phyloP scores from a whole-genome alignment of 2,329 filamentous ascomycete species.

The Macroventuria anomochaeta region DNA sequence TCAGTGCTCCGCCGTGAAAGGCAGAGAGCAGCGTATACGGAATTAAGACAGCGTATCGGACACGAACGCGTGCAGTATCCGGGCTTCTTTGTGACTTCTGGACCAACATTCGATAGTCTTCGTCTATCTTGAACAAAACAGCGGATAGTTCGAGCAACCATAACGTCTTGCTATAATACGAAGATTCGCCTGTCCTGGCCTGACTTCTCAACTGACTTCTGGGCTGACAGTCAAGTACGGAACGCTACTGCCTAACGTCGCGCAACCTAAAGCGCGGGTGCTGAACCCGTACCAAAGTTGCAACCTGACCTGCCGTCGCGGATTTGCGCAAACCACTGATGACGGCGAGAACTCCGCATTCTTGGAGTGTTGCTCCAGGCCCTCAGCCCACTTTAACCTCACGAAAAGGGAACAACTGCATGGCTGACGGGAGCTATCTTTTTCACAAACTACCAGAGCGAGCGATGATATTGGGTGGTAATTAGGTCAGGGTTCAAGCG shows the following conservation, averaged over 20 bases:
- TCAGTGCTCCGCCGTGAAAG: not conserved
- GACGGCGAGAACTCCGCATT: constrained; percentile 1
- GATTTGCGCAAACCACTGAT: not conserved
- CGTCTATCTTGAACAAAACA: not conserved
- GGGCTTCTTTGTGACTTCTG: not conserved
- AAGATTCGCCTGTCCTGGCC: not conserved
- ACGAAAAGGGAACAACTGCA: not conserved
- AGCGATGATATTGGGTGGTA: not conserved
- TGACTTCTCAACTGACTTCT: constrained; percentile 2
- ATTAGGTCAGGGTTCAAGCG: not conserved
- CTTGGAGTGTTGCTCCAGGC: not conserved
- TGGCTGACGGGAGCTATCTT: not conserved
- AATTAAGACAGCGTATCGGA: not conserved
- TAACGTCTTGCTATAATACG: not conserved
- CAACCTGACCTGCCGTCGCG: not conserved
- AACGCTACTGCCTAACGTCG: constrained; percentile 10
- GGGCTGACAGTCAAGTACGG: not conserved
- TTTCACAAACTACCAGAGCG: not conserved
- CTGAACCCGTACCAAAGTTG: not conserved
- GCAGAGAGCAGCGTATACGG: not conserved
- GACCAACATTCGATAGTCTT: not conserved
- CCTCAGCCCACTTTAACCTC: not conserved
- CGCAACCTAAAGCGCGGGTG: not conserved
- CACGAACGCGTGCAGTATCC: not conserved
- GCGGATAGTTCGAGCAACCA: not conserved